Conservation (phyloP, 2,329 filamentous ascomycete genomes). For the Neofusicoccum laricinum region DNA sequence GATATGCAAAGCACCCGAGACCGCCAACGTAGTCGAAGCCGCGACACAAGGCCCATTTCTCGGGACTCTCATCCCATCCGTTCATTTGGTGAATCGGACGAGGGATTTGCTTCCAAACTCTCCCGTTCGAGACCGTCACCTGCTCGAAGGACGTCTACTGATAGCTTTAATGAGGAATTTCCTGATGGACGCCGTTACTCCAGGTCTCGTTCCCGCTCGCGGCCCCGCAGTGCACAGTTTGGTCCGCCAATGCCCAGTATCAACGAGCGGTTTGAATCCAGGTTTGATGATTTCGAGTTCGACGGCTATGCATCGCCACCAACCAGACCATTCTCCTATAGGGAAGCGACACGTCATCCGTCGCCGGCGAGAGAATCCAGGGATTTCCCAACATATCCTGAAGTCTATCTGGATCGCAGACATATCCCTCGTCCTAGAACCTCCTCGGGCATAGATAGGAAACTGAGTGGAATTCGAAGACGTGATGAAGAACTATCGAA, state of each 20-base stretch:
- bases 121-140: background rate
- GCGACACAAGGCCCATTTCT: background rate
- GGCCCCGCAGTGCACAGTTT: background rate
- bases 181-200: background rate
- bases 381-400: too few relatives aligned
- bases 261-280: background rate
- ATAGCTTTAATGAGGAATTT: background rate
- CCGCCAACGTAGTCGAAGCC: background rate
- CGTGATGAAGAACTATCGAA: too few relatives aligned
- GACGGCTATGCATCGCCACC: too few relatives aligned
- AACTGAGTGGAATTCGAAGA: too few relatives aligned
- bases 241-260: background rate
- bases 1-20: background rate
- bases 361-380: too few relatives aligned
- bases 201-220: background rate
- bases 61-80: background rate
- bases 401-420: too few relatives aligned
- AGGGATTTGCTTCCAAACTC: background rate
- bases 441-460: too few relatives aligned
- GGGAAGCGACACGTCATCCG: too few relatives aligned
- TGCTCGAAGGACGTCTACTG: background rate
- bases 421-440: too few relatives aligned
- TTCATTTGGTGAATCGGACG: too few relatives aligned
- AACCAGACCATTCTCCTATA: too few relatives aligned
- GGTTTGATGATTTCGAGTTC: background rate